Conservation (phyloP, 2,329 filamentous ascomycete species). For the Macroventuria anomochaeta region DNA sequence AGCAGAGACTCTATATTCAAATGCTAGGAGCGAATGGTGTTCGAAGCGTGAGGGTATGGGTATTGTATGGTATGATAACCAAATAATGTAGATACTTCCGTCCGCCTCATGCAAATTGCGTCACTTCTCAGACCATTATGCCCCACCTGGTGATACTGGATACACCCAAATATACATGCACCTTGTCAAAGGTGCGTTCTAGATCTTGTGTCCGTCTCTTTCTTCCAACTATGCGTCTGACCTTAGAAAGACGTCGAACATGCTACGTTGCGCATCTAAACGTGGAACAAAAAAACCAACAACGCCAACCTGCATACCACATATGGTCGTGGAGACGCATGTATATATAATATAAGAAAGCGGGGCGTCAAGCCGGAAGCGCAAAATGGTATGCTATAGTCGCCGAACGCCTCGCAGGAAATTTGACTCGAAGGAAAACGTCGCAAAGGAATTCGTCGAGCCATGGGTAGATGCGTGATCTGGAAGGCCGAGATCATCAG, state of each 20-base stretch:
- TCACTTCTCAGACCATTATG: slow-evolving; percentile 4
- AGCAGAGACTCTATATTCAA: background rate
- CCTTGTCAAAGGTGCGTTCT: slow-evolving; percentile 3
- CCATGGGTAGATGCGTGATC: slow-evolving; percentile 16
- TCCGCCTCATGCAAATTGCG: slow-evolving; percentile 17
- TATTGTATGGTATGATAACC: slow-evolving; percentile 13
- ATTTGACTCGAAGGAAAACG: slow-evolving; percentile 28
- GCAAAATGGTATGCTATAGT: slow-evolving; percentile 30
- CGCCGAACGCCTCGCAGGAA: slow-evolving; percentile 39
- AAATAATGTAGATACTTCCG: slow-evolving; percentile 10
- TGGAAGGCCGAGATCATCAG: slow-evolving; percentile 24
- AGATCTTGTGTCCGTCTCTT: slow-evolving; percentile 9
- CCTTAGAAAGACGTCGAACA: slow-evolving; percentile 11
- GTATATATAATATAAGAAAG: slow-evolving; percentile 23
- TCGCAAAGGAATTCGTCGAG: slow-evolving; percentile 42
- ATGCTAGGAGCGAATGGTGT: background rate
- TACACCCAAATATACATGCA: slow-evolving; percentile 19
- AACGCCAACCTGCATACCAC: slow-evolving; percentile 28
- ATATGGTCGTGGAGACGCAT: slow-evolving; percentile 23
- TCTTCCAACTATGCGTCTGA: slow-evolving; percentile 7
- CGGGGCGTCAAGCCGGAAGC: slow-evolving; percentile 17
- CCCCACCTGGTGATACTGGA: slow-evolving; percentile 4
- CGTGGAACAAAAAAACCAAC: slow-evolving; percentile 13
- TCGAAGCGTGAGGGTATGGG: slow-evolving; percentile 10
- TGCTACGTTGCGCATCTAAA: slow-evolving; percentile 17